phyloP scores from a whole-genome alignment of 164 flowering plant genomes.

The Nymphaea thermarum region DNA sequence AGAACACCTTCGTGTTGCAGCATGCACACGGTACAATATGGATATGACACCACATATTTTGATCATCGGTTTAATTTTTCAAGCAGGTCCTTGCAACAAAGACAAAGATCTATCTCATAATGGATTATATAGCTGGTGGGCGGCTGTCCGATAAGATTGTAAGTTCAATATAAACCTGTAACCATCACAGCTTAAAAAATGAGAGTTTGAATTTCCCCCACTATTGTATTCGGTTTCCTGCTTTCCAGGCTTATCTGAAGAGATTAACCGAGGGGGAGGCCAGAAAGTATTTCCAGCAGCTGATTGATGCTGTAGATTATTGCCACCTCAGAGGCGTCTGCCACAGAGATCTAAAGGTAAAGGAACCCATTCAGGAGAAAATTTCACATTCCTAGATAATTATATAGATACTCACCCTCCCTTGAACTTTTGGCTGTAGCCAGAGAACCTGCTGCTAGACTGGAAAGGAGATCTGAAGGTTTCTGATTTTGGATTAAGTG shows the following conservation, averaged over 20 bases:
- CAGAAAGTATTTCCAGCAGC: constrained; percentile 71
- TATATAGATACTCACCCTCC: not conserved
- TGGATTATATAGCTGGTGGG: constrained; percentile 69
- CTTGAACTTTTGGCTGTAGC: constrained; percentile 25
- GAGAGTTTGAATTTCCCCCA: not conserved
- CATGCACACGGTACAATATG: too few relatives aligned
- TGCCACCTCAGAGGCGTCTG: constrained; percentile 80
- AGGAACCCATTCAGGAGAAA: not conserved
- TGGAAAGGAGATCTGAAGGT: constrained; percentile 60
- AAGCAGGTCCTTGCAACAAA: constrained; percentile 60
- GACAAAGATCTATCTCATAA: constrained; percentile 54
- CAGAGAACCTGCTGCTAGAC: constrained; percentile 76
- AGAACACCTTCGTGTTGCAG: too few relatives aligned
- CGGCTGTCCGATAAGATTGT: constrained; percentile 63
- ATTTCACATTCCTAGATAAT: not conserved
- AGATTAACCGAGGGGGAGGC: constrained; percentile 53
- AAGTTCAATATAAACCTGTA: constrained; percentile 4
- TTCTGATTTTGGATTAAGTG: constrained; percentile 82
- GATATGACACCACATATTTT: not conserved
- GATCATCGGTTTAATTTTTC: not conserved
- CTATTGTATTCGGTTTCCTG: not conserved
- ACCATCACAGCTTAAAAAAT: not conserved
- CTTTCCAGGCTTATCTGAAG: constrained; percentile 31
- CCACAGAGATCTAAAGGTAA: constrained; percentile 87
- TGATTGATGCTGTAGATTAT: constrained; percentile 75